phyloP scores from a whole-genome alignment of 2,329 filamentous ascomycete species.

The Aspergillus ochraceus region DNA sequence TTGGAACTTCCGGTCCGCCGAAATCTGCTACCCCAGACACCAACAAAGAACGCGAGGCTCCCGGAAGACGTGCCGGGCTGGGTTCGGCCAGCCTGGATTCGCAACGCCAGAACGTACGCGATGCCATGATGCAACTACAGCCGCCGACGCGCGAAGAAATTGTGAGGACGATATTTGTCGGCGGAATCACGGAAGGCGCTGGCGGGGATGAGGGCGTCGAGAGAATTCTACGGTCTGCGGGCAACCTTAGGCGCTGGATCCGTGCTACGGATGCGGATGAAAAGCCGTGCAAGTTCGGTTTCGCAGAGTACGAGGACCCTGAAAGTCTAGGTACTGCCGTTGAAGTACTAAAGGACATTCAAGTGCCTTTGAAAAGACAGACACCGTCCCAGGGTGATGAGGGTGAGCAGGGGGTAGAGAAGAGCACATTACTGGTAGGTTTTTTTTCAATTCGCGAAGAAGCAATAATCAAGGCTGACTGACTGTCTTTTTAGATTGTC shows the following conservation, averaged over 20 bases:
- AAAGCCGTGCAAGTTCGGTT: conserved; percentile 85
- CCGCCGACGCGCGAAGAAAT: conserved; percentile 90
- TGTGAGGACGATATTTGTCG: conserved; percentile 84
- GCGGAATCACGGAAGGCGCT: conserved; percentile 76
- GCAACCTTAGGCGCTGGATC: conserved; percentile 82
- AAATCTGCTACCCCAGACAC: conserved; percentile 55
- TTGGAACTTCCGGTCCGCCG: conserved; percentile 72
- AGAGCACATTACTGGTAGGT: conserved; percentile 65
- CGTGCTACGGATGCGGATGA: conserved; percentile 73
- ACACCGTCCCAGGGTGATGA: conserved; percentile 44
- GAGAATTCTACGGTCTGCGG: conserved; percentile 72
- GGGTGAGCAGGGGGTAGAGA: conserved; percentile 59
- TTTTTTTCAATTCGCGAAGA: background rate
- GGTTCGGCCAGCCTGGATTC: conserved; percentile 65
- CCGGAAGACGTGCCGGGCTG: conserved; percentile 56
- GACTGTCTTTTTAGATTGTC: conserved; percentile 50
- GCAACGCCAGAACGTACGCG: conserved; percentile 65
- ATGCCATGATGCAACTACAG: conserved; percentile 69
- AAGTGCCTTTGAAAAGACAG: conserved; percentile 79
- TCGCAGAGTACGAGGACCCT: conserved; percentile 91
- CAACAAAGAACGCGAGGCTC: conserved; percentile 46
- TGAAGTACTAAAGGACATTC: conserved; percentile 77
- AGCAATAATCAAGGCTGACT: conserved; percentile 3
- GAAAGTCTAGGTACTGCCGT: conserved; percentile 83
- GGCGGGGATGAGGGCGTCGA: conserved; percentile 78